A percentile compares a stretch with the other conserved stretches of the same genome.
These are phyloP conservation scores for Phytopythium ostracodes DNA, from an alignment of 352 stramenopile species.

Conservation along the genomic window DNA sequence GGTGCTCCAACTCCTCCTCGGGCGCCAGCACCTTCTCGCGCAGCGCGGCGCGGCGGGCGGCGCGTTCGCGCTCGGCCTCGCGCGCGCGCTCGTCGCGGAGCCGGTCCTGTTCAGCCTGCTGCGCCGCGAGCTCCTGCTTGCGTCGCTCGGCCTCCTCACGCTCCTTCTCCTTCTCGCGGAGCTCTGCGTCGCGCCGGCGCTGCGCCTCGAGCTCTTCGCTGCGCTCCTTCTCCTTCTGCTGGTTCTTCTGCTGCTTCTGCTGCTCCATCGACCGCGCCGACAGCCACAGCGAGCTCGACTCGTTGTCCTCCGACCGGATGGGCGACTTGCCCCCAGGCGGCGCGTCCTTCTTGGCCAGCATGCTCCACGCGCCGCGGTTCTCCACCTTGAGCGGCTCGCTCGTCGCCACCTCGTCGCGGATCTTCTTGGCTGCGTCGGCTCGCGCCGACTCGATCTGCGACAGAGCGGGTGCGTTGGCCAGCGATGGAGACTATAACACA, in stretches of 20 bases:
- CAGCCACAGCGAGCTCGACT: slow-evolving; percentile 80
- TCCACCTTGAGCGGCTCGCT: slow-evolving; percentile 73
- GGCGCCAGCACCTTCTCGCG: slow-evolving; percentile 54
- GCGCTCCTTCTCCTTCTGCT: slow-evolving; percentile 78
- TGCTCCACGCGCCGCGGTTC: slow-evolving; percentile 80
- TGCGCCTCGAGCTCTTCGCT: slow-evolving; percentile 64
- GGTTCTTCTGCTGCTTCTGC: slow-evolving; percentile 84
- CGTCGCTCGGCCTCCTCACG: slow-evolving; percentile 66
- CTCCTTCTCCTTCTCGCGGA: slow-evolving; percentile 61
- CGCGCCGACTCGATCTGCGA: slow-evolving; percentile 43
- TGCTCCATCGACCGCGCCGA: slow-evolving; percentile 84
- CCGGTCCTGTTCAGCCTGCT: slow-evolving; percentile 51
- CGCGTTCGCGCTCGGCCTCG: slow-evolving; percentile 55
- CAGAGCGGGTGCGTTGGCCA: slow-evolving; percentile 47
- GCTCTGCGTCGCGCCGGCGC: slow-evolving; percentile 58
- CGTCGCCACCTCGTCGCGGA: slow-evolving; percentile 58
- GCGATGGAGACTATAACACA: slow-evolving; percentile 43
- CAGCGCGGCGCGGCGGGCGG: slow-evolving; percentile 49
- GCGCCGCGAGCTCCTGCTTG: slow-evolving; percentile 43
- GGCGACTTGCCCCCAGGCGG: slow-evolving; percentile 37
- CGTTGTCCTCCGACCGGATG: slow-evolving; percentile 53
- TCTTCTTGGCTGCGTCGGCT: slow-evolving; percentile 70
- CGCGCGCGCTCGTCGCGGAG: slow-evolving; percentile 42
- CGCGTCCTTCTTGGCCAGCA: slow-evolving; percentile 76
- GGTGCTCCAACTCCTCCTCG: slow-evolving; percentile 60